Evolutionary conservation across 495 filamentous ascomycete species (phyloP), one percentile per base, ranked within the genome.

Genomic region (Jackrogersella multiformis): DNA sequence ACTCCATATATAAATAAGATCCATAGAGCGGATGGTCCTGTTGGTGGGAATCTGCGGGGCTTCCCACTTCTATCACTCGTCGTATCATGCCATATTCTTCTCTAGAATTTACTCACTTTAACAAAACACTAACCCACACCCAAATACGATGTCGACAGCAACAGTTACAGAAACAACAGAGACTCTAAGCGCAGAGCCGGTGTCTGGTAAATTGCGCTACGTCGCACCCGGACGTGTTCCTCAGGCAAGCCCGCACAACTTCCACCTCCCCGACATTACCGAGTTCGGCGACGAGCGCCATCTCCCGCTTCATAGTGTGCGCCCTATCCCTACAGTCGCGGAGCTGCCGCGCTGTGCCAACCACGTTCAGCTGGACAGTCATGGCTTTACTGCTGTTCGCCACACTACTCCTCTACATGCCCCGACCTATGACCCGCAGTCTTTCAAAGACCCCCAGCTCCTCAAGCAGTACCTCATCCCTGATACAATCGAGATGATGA

Each of bases 201-300:
- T 16, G 6, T 18, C 38, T 6, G 49, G 49, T 0, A 54, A 54
- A 36, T 20, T 54, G 32, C 49, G 49, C 13, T 54, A 54, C 7
- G 49, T 54, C 12, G 32, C 49, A 7, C n/a, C 15, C 7, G 49
- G 18, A 16, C 49, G 38, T 15, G 32, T 54, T 16, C 49, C 49
- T 54, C 49, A 38, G 32, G 16, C 49, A 54, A 54, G 49, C 15
- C 49, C 49, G 30, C 49, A 54, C 34, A 36, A 54, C 49, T 38
- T 54, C 5, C 49, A 54, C 15, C 49, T 54, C 32, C 49, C 49
- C 49, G 49, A 15, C 4, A 16, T 54, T 4, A 23, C 16, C 16
- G 49, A 54, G 8, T 54, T 54, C 23, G 32, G 49, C 18, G 49
- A 54, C 13, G 49, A 54, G 13, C 49, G 49, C 3, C n/a, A 38